phyloP scores from a whole-genome alignment of 106 monocot genomes.

The Allium fistulosum region DNA sequence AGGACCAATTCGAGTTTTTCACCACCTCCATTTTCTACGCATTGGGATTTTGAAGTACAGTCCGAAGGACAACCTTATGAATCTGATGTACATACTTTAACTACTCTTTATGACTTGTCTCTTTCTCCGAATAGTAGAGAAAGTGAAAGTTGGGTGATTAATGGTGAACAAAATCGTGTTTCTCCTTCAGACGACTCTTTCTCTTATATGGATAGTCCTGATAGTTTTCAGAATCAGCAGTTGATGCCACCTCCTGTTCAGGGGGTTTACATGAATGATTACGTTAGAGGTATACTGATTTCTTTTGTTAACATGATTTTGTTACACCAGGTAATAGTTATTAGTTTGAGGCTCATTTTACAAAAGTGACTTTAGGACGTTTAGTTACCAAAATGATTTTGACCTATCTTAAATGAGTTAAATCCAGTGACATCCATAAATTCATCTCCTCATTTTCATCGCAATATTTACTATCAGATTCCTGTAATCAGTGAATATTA shows the following conservation, averaged over 20 bases:
- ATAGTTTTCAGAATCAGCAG: conserved; percentile 23
- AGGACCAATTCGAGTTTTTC: conserved; percentile 53
- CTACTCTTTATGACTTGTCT: conserved; percentile 26
- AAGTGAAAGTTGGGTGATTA: conserved; percentile 42
- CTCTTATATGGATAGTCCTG: conserved; percentile 34
- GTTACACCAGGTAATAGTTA: no score
- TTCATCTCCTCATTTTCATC: no score
- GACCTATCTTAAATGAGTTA: no score
- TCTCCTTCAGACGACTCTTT: conserved; percentile 14
- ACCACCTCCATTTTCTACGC: conserved; percentile 22
- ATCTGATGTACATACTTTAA: conserved; percentile 15
- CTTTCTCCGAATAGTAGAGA: conserved; percentile 34
- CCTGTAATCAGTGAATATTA: no score
- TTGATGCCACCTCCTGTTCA: conserved; percentile 12
- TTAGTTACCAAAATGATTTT: no score
- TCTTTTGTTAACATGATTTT: neutral
- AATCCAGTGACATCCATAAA: no score
- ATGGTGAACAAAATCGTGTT: conserved; percentile 10
- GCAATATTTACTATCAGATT: no score
- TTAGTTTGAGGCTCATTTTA: no score
- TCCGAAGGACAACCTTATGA: conserved; percentile 4
- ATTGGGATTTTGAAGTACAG: conserved; percentile 4
- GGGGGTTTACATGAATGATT: conserved; percentile 13
- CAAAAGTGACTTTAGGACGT: no score
- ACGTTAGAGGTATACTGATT: conserved; percentile 21